Base-by-base conservation (phyloP, 2,329 filamentous ascomycete species). In the Paecilomyces niveus region DNA sequence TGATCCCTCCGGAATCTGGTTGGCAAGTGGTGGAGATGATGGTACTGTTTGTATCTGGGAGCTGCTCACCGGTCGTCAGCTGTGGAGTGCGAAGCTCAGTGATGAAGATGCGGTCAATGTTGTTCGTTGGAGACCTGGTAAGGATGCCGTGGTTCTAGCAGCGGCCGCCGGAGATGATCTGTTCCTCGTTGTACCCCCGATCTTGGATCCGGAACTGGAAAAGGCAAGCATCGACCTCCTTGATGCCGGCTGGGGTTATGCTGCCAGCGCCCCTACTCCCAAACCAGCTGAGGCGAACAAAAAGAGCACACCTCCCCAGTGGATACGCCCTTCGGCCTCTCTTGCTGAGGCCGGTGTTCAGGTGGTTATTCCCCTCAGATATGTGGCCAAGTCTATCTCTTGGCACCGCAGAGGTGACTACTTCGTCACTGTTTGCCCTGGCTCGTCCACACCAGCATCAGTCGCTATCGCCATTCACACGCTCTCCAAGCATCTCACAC, bases 371-470 rank as follows among this genome's bases (percentile, higher is more conserved):
- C 92, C 90, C 6, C 88, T 97, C 11, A 85, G 89, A 62, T 85
- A 89, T 54, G 82, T 86, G 1, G 85, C 96, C 70, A 97, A 96
- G 78, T 88, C 90, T 13, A 86, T 99, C 67, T 89, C 86, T 71
- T 99, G 93, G 92, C 95, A 99, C 76, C 85, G 93, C 59, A 87
- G 90, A 61, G 94, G 94, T 66, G 93, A 97, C 72, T 97, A 97
- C 78, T 88, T 99, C 69, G 88, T 90, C 65, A 95, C 92, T 0
- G 91, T 97, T 22, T 95, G 91, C 54, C 92, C 94, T 13, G 75
- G 74, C 8, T 72, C 76, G 31, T 78, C 76, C n/a, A 78, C 77
- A 0, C 77, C 77, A 1, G 76, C 76, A 22, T 78, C 76, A 3
- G 70, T 77, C 54, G 90, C 94, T 3, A 90, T 99, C 56, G 88